These are phyloP conservation scores for Fragaria vesca DNA, from an alignment of 306 rosid species.

Conservation along the genomic window DNA sequence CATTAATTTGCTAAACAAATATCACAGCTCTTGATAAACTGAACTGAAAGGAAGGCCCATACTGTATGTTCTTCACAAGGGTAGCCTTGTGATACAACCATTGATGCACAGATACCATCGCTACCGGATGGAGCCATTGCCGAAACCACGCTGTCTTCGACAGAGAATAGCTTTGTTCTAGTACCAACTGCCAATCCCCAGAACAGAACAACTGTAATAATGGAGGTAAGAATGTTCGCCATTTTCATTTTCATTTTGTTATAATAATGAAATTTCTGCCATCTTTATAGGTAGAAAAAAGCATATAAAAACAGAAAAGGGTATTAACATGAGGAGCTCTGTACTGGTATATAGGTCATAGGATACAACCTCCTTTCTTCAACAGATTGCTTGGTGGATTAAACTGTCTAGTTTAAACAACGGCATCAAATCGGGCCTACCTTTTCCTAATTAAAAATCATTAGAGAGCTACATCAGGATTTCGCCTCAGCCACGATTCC, in stretches of 20 bases:
- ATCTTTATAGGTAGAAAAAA: slow-evolving; percentile 20
- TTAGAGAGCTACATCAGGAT: slow-evolving; percentile 1
- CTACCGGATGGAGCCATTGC: slow-evolving; percentile 3
- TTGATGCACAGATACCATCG: slow-evolving; percentile 48
- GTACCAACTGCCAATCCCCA: slow-evolving; percentile 22
- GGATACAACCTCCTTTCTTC: neutral
- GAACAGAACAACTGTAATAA: slow-evolving; percentile 17
- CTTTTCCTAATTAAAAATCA: neutral
- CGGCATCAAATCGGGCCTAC: slow-evolving; percentile 28
- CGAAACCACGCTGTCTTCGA: slow-evolving; percentile 8
- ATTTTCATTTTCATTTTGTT: slow-evolving; percentile 22
- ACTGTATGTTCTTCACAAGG: slow-evolving; percentile 61
- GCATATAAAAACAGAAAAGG: slow-evolving; percentile 21
- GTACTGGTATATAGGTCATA: neutral
- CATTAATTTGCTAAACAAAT: neutral
- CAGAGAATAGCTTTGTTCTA: slow-evolving; percentile 22
- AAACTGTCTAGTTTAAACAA: slow-evolving; percentile 8
- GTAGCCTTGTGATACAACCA: slow-evolving; percentile 57
- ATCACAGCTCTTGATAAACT: slow-evolving; percentile 18
- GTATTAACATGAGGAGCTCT: slow-evolving; percentile 22
- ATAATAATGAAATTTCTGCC: neutral
- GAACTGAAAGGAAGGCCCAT: slow-evolving; percentile 6
- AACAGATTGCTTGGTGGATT: slow-evolving; percentile 6
- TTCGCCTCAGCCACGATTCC: slow-evolving; percentile 25
- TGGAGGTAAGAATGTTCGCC: slow-evolving; percentile 24